Percentiles rank a stretch among this genome's conserved stretches.
Conservation (phyloP, 106 monocot species). For the Platanthera guangdongensis region DNA sequence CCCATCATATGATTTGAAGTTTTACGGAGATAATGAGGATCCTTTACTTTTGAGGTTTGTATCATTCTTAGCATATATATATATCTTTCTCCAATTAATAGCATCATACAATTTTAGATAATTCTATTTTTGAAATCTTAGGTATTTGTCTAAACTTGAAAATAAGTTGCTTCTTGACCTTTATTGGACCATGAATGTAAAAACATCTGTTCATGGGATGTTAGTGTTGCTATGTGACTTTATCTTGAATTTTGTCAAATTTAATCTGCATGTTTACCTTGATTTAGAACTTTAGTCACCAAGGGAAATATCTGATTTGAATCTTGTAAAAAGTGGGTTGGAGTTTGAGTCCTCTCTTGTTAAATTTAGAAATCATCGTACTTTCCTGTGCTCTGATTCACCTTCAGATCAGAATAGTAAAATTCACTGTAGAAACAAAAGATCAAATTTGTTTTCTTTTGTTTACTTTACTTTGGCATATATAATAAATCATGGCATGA, state of each 20-base stretch:
- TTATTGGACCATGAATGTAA: neutral
- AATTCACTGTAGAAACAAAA: neutral
- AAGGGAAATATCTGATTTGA: neutral
- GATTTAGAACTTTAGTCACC: neutral
- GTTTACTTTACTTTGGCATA: neutral
- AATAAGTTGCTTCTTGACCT: neutral
- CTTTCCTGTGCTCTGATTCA: neutral
- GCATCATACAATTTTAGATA: neutral
- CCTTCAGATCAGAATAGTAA: neutral
- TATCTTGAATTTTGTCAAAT: neutral
- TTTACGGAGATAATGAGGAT: constrained; percentile 65
- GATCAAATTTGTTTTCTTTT: constrained; percentile 3
- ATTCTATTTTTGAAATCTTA: neutral
- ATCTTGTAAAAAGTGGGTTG: neutral
- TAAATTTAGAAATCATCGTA: neutral
- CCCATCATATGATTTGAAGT: constrained; percentile 83
- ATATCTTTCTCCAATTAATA: neutral
- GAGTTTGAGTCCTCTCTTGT: neutral
- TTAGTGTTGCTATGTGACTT: neutral
- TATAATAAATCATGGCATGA: neutral
- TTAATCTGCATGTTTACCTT: neutral
- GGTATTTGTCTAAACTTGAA: neutral
- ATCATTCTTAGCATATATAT: neutral
- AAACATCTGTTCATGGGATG: neutral
- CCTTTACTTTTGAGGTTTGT: constrained; percentile 78